Base-by-base conservation (phyloP, 2,329 filamentous ascomycete species). In the Emmonsia crescens region DNA sequence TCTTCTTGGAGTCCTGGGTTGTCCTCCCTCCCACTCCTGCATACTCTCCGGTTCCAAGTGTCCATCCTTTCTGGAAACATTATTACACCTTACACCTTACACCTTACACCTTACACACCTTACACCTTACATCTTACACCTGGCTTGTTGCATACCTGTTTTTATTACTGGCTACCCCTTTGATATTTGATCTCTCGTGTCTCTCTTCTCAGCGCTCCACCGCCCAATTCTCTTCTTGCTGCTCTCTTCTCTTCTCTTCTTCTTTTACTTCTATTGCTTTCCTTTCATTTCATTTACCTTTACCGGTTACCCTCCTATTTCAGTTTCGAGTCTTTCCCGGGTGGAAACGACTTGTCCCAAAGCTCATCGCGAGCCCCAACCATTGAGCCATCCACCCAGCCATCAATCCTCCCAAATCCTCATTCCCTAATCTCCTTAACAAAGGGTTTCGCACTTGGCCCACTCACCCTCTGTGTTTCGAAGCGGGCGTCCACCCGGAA, bases 281-380 rank as follows among this genome's bases (percentile, higher is more conserved):
- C 44, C 48, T 62, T 65, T 59, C 62, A 63, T 66, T 36, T 46
- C 55, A n/a, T 63, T 44, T 57, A 19, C 33, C 52, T 16, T 36
- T 54, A 54, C 38, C 49, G 31, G 51, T 36, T 55, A 36, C 60
- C 42, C 54, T 59, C 57, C 48, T 49, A 44, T 61, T 64, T 60
- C 63, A 60, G n/a, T 52, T 52, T 44, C 38, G 66, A 62, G 67
- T 72, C 71, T 69, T 74, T 74, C 73, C 73, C 73, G 68, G 74
- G 74, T 68, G 74, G 73, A 76, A 55, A 74, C 73, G 69, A 71
- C 71, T 55, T 70, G 71, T 70, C 68, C 70, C 67, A 67, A 65
- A 51, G 61, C 62, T 64, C 64, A 62, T 60, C 63, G 59, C 61
- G 59, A 63, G 61, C 60, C 63, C 63, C 46, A 16, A 16, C n/a